Percentiles rank a stretch among this genome's conserved stretches.
These are phyloP conservation scores for Carallia pectinifolia DNA, from an alignment of 345 rosid species.

Conservation along the genomic window DNA sequence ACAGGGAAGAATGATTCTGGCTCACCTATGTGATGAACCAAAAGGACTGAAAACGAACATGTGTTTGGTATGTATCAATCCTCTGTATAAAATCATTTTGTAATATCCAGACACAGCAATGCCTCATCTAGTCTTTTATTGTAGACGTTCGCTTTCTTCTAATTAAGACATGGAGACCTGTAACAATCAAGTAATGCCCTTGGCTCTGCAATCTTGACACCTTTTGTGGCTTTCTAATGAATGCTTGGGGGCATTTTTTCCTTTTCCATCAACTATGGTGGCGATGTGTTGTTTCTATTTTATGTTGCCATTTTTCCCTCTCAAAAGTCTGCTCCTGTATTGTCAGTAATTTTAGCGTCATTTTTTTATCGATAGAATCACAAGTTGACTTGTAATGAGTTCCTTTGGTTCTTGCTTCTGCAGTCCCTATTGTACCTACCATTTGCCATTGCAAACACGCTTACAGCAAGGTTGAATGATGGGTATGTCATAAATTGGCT, in stretches of 20 bases:
- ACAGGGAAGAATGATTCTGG: slow-evolving; percentile 99
- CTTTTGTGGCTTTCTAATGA: neutral
- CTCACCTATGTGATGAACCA: slow-evolving; percentile 98
- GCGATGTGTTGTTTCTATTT: neutral
- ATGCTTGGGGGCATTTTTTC: neutral
- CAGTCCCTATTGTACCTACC: slow-evolving; percentile 94
- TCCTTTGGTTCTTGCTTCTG: slow-evolving; percentile 15
- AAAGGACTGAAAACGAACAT: slow-evolving; percentile 97
- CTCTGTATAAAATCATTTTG: neutral
- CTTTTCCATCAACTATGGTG: neutral
- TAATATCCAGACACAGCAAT: neutral
- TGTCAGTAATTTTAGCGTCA: too few relatives aligned
- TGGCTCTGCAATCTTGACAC: too few relatives aligned
- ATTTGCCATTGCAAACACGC: slow-evolving; percentile 88
- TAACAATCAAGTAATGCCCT: neutral
- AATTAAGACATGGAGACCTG: neutral
- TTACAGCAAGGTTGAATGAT: slow-evolving; percentile 84
- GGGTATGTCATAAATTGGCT: slow-evolving; percentile 53
- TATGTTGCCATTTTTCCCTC: neutral
- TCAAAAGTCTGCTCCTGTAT: neutral
- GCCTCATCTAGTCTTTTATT: too few relatives aligned
- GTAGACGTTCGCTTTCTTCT: neutral
- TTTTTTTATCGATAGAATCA: too few relatives aligned
- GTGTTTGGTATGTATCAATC: slow-evolving; percentile 75
- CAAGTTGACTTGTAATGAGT: neutral